A percentile compares a stretch with the other conserved stretches of the same genome.
Conservation (phyloP, 768 basidiomycete genomes). For the Lactifluus echinatus region DNA sequence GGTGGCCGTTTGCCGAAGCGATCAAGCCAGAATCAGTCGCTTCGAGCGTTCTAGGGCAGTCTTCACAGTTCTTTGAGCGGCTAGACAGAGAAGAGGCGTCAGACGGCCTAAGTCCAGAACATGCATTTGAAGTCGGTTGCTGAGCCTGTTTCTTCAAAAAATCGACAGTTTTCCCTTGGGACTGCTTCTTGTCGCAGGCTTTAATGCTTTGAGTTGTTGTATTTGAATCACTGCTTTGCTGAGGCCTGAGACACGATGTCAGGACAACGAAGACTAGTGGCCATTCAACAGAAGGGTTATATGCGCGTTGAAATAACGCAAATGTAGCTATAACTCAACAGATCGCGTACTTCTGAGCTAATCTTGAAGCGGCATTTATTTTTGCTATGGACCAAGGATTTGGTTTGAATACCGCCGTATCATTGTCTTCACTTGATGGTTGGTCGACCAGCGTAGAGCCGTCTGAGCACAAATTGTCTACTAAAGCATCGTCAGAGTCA, state of each 20-base stretch:
- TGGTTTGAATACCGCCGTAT: slow-evolving; percentile 50
- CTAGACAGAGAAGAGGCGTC: neutral
- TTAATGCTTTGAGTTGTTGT: neutral
- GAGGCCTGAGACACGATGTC: neutral
- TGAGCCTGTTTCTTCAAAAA: slow-evolving; percentile 38
- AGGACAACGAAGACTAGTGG: neutral
- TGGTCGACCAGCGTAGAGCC: slow-evolving; percentile 15
- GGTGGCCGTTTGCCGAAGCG: neutral
- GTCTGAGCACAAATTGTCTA: slow-evolving; percentile 10
- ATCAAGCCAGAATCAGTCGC: neutral
- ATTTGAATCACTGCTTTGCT: neutral
- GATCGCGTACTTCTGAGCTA: slow-evolving; percentile 16
- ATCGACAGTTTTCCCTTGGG: slow-evolving; percentile 34
- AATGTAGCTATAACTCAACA: too few relatives aligned
- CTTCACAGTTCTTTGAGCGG: neutral
- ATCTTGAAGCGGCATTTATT: slow-evolving; percentile 59
- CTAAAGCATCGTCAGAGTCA: slow-evolving; percentile 17
- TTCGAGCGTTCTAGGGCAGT: neutral
- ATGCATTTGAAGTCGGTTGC: neutral
- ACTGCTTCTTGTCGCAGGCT: slow-evolving; percentile 13
- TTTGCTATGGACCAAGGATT: slow-evolving; percentile 80
- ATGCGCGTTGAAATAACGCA: neutral
- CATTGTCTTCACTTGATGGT: slow-evolving; percentile 41
- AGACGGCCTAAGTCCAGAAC: slow-evolving; percentile 9
- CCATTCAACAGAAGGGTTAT: neutral